Evolutionary conservation across 2,329 filamentous ascomycete species (phyloP).

Genomic region (Phialophora verrucosa): DNA sequence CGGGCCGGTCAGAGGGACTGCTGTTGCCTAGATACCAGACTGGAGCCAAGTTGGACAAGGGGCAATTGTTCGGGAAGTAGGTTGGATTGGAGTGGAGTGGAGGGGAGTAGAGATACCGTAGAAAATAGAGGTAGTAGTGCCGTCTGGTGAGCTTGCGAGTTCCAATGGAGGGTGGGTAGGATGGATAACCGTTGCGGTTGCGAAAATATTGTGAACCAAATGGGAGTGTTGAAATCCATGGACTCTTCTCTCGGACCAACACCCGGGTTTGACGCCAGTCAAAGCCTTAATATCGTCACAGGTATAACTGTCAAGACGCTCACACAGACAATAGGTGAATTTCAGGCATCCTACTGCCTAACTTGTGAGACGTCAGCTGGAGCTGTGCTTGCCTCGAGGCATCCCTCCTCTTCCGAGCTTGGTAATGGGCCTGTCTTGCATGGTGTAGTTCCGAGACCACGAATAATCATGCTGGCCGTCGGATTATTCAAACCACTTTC

Average conservation of each 20-base stretch:
- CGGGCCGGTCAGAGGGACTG: background rate
- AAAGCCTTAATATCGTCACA: background rate
- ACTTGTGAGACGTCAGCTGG: background rate
- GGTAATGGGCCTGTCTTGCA: too few species aligned
- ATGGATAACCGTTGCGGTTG: background rate
- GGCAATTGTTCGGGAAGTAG: background rate
- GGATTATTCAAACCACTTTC: background rate
- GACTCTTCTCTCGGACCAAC: background rate
- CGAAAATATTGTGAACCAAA: background rate
- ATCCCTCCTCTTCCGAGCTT: background rate
- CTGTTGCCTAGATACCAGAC: background rate
- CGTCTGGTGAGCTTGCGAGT: background rate
- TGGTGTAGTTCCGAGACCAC: background rate
- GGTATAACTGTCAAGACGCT: background rate
- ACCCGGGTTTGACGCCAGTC: background rate
- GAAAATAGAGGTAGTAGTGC: background rate
- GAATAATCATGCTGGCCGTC: background rate
- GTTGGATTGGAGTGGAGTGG: background rate
- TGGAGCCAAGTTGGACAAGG: background rate
- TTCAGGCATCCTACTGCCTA: background rate
- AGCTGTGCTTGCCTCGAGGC: background rate
- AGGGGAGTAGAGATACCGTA: background rate
- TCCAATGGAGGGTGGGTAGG: background rate
- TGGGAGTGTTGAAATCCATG: background rate
- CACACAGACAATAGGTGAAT: too few species aligned